A percentile compares a stretch with the other conserved stretches of the same genome.
Evolutionary conservation across 306 rosid species (phyloP).

Genomic region (Vigna nakashimae): DNA sequence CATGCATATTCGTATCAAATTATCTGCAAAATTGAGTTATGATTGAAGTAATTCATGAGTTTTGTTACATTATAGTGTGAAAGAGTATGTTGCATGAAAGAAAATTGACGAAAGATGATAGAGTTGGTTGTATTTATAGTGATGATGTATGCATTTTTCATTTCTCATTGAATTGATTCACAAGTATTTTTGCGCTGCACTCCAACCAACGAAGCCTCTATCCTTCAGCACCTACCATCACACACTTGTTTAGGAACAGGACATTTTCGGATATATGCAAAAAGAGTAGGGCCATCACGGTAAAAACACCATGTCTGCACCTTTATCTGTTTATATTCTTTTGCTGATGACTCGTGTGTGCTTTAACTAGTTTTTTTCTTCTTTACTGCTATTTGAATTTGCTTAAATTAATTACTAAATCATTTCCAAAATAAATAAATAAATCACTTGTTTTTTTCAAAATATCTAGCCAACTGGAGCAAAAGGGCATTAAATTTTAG

Average conservation of each 20-base stretch:
- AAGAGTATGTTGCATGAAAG: background rate
- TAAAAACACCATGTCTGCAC: background rate
- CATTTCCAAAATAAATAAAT: background rate
- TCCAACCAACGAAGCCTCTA: background rate
- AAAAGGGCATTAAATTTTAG: background rate
- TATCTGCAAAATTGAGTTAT: too few relatives aligned
- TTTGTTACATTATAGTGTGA: background rate
- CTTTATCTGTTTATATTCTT: background rate
- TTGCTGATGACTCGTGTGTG: background rate
- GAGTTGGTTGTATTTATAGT: background rate
- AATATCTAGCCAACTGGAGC: background rate
- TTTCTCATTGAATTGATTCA: background rate
- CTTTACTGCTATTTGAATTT: too few relatives aligned
- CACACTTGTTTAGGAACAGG: background rate
- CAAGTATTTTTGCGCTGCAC: background rate
- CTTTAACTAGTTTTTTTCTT: background rate
- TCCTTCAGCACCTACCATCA: background rate
- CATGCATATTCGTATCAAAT: too few relatives aligned
- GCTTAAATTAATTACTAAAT: background rate
- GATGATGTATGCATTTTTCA: background rate
- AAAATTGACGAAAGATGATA: background rate
- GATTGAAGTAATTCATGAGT: too few relatives aligned
- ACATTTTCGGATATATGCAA: background rate
- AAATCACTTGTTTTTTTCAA: background rate
- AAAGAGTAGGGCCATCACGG: background rate